A percentile compares a stretch with the other conserved stretches of the same genome.
Conservation (phyloP, 1,284 basidiomycete genomes). For the Cryptococcus sp. region DNA sequence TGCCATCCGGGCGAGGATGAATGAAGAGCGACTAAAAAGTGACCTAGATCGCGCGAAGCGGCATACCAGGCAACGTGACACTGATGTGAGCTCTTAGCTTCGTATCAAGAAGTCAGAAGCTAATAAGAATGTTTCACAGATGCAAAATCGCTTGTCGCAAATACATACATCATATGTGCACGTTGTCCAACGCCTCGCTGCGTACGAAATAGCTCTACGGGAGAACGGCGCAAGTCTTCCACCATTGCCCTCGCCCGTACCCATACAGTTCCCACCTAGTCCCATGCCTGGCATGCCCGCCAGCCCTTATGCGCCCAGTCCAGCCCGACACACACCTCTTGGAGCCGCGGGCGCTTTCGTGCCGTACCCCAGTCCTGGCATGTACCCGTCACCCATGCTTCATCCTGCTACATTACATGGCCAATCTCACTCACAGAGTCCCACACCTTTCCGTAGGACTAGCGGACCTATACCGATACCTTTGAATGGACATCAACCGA, state of each 20-base stretch:
- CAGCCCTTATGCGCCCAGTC: slow-evolving; percentile 13
- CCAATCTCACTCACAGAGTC: slow-evolving; percentile 19
- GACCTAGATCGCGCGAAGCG: slow-evolving; percentile 36
- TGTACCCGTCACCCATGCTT: slow-evolving; percentile 34
- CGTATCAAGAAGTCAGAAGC: slow-evolving; percentile 9
- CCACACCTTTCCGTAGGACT: slow-evolving; percentile 23
- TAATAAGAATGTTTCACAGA: slow-evolving; percentile 16
- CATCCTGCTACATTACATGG: slow-evolving; percentile 14
- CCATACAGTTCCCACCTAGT: slow-evolving; percentile 11
- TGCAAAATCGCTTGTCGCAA: slow-evolving; percentile 13
- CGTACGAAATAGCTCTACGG: slow-evolving; percentile 14
- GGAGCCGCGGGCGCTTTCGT: slow-evolving; percentile 8
- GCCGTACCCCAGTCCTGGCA: slow-evolving; percentile 28
- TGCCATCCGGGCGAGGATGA: slow-evolving; percentile 22
- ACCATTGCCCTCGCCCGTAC: slow-evolving; percentile 16
- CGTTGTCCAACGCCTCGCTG: slow-evolving; percentile 10
- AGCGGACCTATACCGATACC: slow-evolving; percentile 1
- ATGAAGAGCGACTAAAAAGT: slow-evolving; percentile 34
- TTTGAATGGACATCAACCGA: no score
- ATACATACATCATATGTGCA: slow-evolving; percentile 13
- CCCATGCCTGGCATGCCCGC: slow-evolving; percentile 8
- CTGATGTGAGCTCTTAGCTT: slow-evolving; percentile 34
- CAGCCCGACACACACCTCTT: slow-evolving; percentile 2
- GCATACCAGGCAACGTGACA: slow-evolving; percentile 30
- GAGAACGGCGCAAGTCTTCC: slow-evolving; percentile 11